A percentile compares a stretch with the other conserved stretches of the same genome.
These are phyloP conservation scores for Colletotrichum sp. DNA, from an alignment of 2,329 filamentous ascomycete species.

Conservation along the genomic window DNA sequence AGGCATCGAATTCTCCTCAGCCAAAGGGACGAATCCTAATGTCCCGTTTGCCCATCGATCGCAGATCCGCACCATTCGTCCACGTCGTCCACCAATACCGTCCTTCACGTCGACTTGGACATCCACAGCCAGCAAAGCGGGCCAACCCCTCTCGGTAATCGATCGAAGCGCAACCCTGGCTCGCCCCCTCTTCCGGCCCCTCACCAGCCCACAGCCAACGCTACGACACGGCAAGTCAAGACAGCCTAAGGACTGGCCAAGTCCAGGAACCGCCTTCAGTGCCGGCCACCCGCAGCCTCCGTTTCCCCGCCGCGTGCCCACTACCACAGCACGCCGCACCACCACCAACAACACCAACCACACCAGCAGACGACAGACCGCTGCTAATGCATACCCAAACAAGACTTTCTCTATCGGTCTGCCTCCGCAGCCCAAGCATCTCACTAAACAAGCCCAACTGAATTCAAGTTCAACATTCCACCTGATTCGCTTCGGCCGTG, in stretches of 20 bases:
- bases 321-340: background rate
- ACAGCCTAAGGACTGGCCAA: conserved; percentile 5
- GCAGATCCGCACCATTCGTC: background rate
- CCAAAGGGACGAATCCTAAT: background rate
- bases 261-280: background rate
- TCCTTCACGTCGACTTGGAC: background rate
- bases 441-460: background rate
- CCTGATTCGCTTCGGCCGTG: background rate
- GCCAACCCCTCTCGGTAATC: conserved; percentile 9
- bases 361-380: background rate
- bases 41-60: background rate
- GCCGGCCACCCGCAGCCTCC: background rate
- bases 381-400: background rate
- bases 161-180: conserved; percentile 1
- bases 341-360: background rate
- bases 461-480: background rate
- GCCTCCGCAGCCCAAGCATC: background rate
- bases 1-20: background rate
- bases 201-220: conserved; percentile 8
- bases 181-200: conserved; percentile 4
- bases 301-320: background rate
- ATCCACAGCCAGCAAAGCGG: background rate
- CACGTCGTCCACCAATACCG: conserved; percentile 3
- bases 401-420: background rate
- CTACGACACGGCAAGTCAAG: conserved; percentile 3